Percentiles rank a stretch among this genome's conserved stretches.
These are phyloP conservation scores for Penicillium sp. DNA, from an alignment of 2,329 filamentous ascomycete species.

Conservation along the genomic window DNA sequence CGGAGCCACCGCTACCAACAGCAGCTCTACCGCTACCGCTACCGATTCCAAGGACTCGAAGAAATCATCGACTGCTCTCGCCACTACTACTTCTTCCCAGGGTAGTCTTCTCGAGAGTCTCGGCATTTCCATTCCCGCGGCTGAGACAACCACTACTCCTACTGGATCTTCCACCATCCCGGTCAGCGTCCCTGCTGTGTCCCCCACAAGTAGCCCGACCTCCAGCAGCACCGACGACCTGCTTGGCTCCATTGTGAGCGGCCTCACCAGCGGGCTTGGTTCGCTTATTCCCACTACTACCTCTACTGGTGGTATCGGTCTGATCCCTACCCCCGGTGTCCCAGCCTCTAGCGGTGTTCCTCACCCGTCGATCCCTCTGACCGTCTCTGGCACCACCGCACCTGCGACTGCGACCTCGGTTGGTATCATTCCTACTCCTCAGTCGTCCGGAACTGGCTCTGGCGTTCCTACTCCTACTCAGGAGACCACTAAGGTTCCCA, in stretches of 20 bases:
- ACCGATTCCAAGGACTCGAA: not conserved
- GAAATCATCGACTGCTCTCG: not conserved
- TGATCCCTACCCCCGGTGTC: slow-evolving; percentile 24
- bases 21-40: slow-evolving; percentile 5
- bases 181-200: slow-evolving; percentile 35
- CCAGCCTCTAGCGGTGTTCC: slow-evolving; percentile 13
- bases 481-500: slow-evolving; percentile 18
- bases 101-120: slow-evolving; percentile 20
- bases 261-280: slow-evolving; percentile 21
- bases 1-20: slow-evolving; percentile 3
- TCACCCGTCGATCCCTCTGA: slow-evolving; percentile 22
- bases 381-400: slow-evolving; percentile 1
- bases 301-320: slow-evolving; percentile 23
- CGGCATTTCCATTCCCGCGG: slow-evolving; percentile 10
- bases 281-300: slow-evolving; percentile 17
- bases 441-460: slow-evolving; percentile 20
- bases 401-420: slow-evolving; percentile 25
- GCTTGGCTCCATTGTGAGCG: slow-evolving; percentile 20
- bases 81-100: slow-evolving; percentile 9
- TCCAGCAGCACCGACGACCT: slow-evolving; percentile 18
- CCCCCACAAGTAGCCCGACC: slow-evolving; percentile 19
- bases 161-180: slow-evolving; percentile 31
- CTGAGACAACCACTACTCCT: slow-evolving; percentile 3
- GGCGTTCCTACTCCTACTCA: slow-evolving; percentile 22
- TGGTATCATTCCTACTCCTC: slow-evolving; percentile 27